phyloP scores from a whole-genome alignment of 2,329 filamentous ascomycete genomes.

The Helminthosporium solani region DNA sequence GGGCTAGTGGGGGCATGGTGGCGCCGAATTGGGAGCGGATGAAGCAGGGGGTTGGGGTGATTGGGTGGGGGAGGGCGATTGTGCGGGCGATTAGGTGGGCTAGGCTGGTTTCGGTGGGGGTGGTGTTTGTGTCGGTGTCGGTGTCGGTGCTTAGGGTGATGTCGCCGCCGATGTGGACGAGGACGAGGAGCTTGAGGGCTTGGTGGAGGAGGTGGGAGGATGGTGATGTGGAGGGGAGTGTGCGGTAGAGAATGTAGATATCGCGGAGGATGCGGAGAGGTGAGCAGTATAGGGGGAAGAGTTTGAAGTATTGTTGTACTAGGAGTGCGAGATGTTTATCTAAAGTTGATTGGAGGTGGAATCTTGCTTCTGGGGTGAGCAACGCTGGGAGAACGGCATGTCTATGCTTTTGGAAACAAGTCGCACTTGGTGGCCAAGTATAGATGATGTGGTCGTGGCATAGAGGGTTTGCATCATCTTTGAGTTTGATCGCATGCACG shows the following conservation, averaged over 20 bases:
- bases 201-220: slow-evolving; percentile 31
- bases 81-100: slow-evolving; percentile 20
- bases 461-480: slow-evolving; percentile 14
- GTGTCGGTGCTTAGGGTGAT: slow-evolving; percentile 25
- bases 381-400: slow-evolving; percentile 41
- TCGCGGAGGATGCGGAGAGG: slow-evolving; percentile 35
- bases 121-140: too few relatives aligned
- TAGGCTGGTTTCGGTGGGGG: slow-evolving; percentile 16
- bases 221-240: slow-evolving; percentile 14
- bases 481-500: slow-evolving; percentile 28
- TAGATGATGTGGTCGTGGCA: slow-evolving; percentile 41
- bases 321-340: slow-evolving; percentile 36
- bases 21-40: slow-evolving; percentile 42
- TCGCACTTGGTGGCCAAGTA: slow-evolving; percentile 34
- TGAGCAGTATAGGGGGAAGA: slow-evolving; percentile 39
- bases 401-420: slow-evolving; percentile 15
- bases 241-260: slow-evolving; percentile 37
- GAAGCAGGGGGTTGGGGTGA: slow-evolving; percentile 39
- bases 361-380: slow-evolving; percentile 21
- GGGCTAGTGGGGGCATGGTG: slow-evolving; percentile 37
- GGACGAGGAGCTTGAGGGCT: slow-evolving; percentile 41
- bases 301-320: slow-evolving; percentile 35
- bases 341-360: slow-evolving; percentile 22
- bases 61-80: slow-evolving; percentile 14
- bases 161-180: slow-evolving; percentile 43